phyloP scores from a whole-genome alignment of 2,329 filamentous ascomycete species.

The Hypomyces rosellus region DNA sequence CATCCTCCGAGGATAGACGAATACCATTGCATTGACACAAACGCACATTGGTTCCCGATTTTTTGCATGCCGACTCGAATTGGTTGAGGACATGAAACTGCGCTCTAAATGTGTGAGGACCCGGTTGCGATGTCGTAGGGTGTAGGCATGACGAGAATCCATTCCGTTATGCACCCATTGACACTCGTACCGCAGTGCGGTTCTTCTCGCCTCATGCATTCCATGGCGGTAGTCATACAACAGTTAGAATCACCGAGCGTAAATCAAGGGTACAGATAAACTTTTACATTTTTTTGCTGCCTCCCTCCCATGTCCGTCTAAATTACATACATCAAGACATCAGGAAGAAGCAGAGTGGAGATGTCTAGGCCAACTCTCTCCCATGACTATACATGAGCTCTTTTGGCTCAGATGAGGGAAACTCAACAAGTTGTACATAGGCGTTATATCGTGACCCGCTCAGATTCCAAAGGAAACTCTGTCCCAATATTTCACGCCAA shows the following conservation, averaged over 20 bases:
- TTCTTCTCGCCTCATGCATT: too few species aligned
- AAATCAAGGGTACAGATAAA: background rate
- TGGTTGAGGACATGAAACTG: too few species aligned
- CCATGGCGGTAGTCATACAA: too few species aligned
- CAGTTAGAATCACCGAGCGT: background rate
- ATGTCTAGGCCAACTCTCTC: constrained; percentile 28
- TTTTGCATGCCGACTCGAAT: background rate
- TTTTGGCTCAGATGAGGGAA: constrained; percentile 22
- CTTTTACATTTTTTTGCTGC: constrained; percentile 10
- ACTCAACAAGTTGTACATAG: background rate
- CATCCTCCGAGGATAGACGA: constrained; percentile 38
- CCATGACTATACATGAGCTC: constrained; percentile 32
- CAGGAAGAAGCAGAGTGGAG: constrained; percentile 36
- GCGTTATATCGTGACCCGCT: constrained; percentile 1
- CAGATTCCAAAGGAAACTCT: constrained; percentile 8
- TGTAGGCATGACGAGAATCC: too few species aligned
- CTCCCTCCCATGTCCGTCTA: constrained; percentile 21
- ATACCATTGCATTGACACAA: constrained; percentile 34
- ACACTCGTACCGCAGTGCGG: too few species aligned
- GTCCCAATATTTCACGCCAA: constrained; percentile 3
- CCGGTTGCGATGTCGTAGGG: too few species aligned
- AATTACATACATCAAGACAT: constrained; percentile 31
- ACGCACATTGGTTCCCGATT: background rate
- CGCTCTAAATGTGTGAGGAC: too few species aligned
- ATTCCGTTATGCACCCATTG: too few species aligned